Conservation (phyloP, 2,329 filamentous ascomycete genomes). For the Alternaria sp. region DNA sequence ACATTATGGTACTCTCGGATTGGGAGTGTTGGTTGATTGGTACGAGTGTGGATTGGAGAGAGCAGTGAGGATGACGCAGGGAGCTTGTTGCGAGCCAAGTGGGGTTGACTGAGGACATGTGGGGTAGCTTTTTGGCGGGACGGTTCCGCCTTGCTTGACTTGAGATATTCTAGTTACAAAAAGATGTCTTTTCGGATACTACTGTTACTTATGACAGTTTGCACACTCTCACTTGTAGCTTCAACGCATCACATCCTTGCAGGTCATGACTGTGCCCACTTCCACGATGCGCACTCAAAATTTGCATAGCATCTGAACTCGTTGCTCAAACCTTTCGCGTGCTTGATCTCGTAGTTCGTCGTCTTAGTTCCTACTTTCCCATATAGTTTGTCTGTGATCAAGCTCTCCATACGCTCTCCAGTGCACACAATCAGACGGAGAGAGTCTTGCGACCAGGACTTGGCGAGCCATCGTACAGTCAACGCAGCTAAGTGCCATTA, state of each 20-base stretch:
- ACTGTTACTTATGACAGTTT: neutral
- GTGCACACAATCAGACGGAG: slow-evolving; percentile 72
- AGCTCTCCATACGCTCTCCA: slow-evolving; percentile 75
- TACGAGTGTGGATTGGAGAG: slow-evolving; percentile 27
- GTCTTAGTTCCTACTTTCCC: slow-evolving; percentile 67
- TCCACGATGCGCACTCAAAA: slow-evolving; percentile 68
- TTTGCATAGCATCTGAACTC: slow-evolving; percentile 84
- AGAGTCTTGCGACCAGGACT: slow-evolving; percentile 52
- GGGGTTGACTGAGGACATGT: slow-evolving; percentile 27
- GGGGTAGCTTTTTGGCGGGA: slow-evolving; percentile 27
- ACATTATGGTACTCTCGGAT: slow-evolving; percentile 56
- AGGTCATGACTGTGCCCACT: slow-evolving; percentile 36
- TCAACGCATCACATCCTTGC: neutral
- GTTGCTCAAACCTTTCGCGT: slow-evolving; percentile 79
- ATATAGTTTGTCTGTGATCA: slow-evolving; percentile 73
- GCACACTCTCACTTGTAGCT: neutral
- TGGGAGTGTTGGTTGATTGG: slow-evolving; percentile 24
- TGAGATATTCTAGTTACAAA: neutral
- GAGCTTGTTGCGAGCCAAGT: slow-evolving; percentile 15
- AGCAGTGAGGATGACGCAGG: slow-evolving; percentile 20
- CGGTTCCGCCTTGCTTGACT: slow-evolving; percentile 9
- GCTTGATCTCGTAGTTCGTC: slow-evolving; percentile 74
- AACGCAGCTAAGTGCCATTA: slow-evolving; percentile 66
- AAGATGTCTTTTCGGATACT: neutral
- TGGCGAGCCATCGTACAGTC: slow-evolving; percentile 77